A percentile compares a stretch with the other conserved stretches of the same genome.
phyloP scores from a whole-genome alignment of 768 basidiomycete species.

The Cyathus striatus region DNA sequence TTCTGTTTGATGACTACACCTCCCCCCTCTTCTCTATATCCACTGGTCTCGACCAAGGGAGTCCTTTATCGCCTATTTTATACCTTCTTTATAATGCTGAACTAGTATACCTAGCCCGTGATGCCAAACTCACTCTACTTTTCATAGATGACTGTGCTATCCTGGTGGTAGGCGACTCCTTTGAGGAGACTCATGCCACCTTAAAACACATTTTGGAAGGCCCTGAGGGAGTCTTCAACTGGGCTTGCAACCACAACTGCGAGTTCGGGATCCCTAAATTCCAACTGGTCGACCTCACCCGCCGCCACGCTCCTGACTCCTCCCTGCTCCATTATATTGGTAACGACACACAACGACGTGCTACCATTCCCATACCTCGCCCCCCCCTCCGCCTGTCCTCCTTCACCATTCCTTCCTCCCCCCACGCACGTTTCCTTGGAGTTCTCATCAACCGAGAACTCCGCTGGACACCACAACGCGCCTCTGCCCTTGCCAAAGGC shows the following conservation, averaged over 20 bases:
- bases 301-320: background rate
- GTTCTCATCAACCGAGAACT: background rate
- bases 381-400: background rate
- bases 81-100: background rate
- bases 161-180: background rate
- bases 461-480: background rate
- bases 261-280: background rate
- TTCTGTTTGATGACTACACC: background rate
- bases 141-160: background rate
- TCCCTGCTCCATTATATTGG: background rate
- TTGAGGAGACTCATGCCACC: background rate
- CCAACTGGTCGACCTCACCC: background rate
- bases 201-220: background rate
- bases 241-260: background rate
- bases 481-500: background rate
- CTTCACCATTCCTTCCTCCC: background rate
- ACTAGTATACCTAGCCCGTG: background rate
- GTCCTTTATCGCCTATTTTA: background rate
- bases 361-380: background rate
- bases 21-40: background rate
- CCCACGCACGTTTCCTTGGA: background rate
- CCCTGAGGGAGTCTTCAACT: background rate
- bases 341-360: background rate
- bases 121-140: background rate
- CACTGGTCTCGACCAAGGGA: background rate